Conservation (phyloP, 768 basidiomycete species). For the Pisolithus orientalis region DNA sequence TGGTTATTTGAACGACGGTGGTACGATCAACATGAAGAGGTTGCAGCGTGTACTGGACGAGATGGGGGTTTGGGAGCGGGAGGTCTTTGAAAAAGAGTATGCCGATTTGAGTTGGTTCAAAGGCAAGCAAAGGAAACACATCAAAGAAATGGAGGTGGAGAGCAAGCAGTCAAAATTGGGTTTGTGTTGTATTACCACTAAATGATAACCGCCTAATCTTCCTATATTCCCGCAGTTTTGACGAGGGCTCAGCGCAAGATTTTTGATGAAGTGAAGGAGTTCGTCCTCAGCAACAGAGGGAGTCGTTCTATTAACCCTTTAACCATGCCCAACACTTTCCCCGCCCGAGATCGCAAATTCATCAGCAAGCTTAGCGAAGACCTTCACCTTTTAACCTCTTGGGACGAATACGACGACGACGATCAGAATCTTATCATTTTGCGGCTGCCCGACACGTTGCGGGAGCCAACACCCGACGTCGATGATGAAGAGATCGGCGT, state of each 20-base stretch:
- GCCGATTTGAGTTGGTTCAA: constrained; percentile 90
- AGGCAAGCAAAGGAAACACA: constrained; percentile 79
- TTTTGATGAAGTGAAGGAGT: constrained; percentile 72
- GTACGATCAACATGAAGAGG: constrained; percentile 70
- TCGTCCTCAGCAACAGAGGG: constrained; percentile 49
- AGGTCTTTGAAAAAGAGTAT: constrained; percentile 88
- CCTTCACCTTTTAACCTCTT: constrained; percentile 71
- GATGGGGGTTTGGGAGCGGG: constrained; percentile 82
- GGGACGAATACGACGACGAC: constrained; percentile 90
- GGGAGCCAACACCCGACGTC: constrained; percentile 27
- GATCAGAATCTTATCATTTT: constrained; percentile 72
- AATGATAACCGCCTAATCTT: neutral
- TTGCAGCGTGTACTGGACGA: constrained; percentile 86
- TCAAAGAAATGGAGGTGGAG: constrained; percentile 58
- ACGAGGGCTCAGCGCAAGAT: constrained; percentile 70
- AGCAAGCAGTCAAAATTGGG: constrained; percentile 58
- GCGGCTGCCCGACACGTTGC: constrained; percentile 45
- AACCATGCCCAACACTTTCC: constrained; percentile 70
- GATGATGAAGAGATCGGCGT: constrained; percentile 31
- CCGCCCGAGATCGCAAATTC: constrained; percentile 76
- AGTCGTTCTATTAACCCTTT: constrained; percentile 35
- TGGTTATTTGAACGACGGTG: constrained; percentile 91
- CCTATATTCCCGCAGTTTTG: constrained; percentile 40
- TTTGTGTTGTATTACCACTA: constrained; percentile 28
- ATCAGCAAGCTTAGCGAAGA: constrained; percentile 71